These are phyloP conservation scores for Podospora tetraspora DNA, from an alignment of 495 filamentous ascomycete species.

Conservation along the genomic window DNA sequence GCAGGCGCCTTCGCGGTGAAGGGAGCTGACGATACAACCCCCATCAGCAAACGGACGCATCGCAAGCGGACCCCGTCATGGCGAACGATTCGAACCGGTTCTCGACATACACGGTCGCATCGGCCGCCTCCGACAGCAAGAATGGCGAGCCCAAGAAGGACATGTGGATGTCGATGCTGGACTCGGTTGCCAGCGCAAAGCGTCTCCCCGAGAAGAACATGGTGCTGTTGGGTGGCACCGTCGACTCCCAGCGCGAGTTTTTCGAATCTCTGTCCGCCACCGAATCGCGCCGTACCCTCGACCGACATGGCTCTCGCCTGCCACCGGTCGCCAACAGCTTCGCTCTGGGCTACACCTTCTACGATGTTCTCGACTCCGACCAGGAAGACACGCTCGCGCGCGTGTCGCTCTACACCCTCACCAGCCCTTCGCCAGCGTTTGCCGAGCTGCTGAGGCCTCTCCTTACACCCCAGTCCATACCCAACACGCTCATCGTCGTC, in stretches of 20 bases:
- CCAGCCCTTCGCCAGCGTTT: conserved; percentile 75
- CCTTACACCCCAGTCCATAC: conserved; percentile 77
- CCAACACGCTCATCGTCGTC: conserved; percentile 81
- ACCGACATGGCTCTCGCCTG: conserved; percentile 55
- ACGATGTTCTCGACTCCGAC: conserved; percentile 90
- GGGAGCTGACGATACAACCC: conserved; percentile 23
- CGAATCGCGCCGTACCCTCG: conserved; percentile 51
- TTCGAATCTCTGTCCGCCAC: conserved; percentile 72
- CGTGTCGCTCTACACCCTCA: conserved; percentile 84
- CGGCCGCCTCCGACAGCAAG: conserved; percentile 41
- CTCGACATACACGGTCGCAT: conserved; percentile 48
- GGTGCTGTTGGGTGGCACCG: conserved; percentile 80
- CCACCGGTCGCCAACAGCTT: conserved; percentile 89
- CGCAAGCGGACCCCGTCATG: conserved; percentile 17
- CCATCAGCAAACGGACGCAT: background rate
- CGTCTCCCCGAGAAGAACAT: conserved; percentile 89
- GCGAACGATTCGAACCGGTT: conserved; percentile 50
- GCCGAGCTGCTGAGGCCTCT: conserved; percentile 78
- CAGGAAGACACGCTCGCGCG: conserved; percentile 93
- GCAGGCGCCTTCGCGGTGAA: background rate
- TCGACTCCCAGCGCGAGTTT: conserved; percentile 85
- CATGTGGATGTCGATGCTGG: conserved; percentile 92
- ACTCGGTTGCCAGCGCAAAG: conserved; percentile 84
- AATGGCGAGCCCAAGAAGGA: conserved; percentile 80
- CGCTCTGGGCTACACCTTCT: conserved; percentile 91